phyloP scores from a whole-genome alignment of 2,329 filamentous ascomycete genomes.

The Penicillium sp. region DNA sequence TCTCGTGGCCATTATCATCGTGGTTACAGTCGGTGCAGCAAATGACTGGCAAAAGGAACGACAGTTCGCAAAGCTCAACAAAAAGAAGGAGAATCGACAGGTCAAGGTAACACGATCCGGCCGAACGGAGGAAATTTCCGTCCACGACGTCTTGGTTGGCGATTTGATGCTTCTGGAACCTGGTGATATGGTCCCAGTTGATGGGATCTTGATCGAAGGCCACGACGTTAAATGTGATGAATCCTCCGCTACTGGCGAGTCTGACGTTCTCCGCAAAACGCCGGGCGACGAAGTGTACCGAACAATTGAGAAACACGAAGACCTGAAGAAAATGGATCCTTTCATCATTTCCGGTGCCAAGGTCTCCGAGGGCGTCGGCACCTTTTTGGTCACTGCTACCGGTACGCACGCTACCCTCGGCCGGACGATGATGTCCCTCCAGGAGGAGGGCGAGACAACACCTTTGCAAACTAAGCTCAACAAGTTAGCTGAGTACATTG shows the following conservation, averaged over 20 bases:
- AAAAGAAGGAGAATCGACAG: conserved; percentile 71
- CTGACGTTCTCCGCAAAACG: conserved; percentile 67
- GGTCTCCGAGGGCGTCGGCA: conserved; percentile 71
- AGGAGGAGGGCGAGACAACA: conserved; percentile 73
- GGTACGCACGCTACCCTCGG: conserved; percentile 73
- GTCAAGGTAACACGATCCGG: conserved; percentile 77
- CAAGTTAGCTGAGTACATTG: conserved; percentile 73
- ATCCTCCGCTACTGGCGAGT: conserved; percentile 74
- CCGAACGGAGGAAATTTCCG: conserved; percentile 64
- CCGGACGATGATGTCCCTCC: conserved; percentile 74
- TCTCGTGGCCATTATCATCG: conserved; percentile 71
- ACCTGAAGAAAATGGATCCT: conserved; percentile 66
- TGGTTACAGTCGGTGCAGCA: conserved; percentile 71
- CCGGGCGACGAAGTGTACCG: conserved; percentile 63
- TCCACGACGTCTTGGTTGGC: conserved; percentile 70
- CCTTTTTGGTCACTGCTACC: conserved; percentile 71
- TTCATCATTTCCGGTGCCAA: conserved; percentile 80
- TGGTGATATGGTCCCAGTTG: conserved; percentile 69
- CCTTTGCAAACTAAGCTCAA: conserved; percentile 77
- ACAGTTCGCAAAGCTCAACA: conserved; percentile 76
- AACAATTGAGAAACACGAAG: conserved; percentile 60
- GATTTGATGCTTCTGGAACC: conserved; percentile 72
- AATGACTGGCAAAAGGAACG: conserved; percentile 82
- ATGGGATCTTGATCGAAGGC: conserved; percentile 67
- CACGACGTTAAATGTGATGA: conserved; percentile 69